Percentiles rank a stretch among this genome's conserved stretches.
phyloP scores from a whole-genome alignment of 2,329 filamentous ascomycete genomes.

The Neoascochyta sp. region DNA sequence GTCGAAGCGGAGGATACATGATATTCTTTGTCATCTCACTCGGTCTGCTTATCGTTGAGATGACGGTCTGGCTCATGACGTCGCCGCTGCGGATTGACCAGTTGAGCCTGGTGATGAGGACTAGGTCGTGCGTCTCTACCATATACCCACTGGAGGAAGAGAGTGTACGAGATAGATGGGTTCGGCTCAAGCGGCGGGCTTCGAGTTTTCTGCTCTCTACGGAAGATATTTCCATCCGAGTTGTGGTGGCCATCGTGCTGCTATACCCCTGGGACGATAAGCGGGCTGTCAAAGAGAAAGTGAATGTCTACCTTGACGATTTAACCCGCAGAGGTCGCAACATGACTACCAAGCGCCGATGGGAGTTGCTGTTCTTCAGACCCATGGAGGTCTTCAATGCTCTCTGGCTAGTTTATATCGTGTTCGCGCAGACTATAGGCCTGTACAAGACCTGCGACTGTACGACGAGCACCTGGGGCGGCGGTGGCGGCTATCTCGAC shows the following conservation, averaged over 20 bases:
- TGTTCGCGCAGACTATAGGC: slow-evolving; percentile 42
- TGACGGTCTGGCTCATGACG: slow-evolving; percentile 34
- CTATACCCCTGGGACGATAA: slow-evolving; percentile 7
- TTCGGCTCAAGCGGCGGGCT: slow-evolving; percentile 6
- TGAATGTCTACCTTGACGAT: slow-evolving; percentile 6
- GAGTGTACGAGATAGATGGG: too few relatives aligned
- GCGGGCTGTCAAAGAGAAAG: slow-evolving; percentile 1
- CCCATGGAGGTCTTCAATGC: slow-evolving; percentile 38
- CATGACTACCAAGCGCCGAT: slow-evolving; percentile 16
- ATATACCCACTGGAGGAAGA: too few relatives aligned
- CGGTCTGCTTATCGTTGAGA: slow-evolving; percentile 38
- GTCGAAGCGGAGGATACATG: slow-evolving; percentile 42
- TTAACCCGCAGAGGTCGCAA: slow-evolving; percentile 3
- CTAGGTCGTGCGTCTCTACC: too few relatives aligned
- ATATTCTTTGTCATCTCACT: slow-evolving; percentile 38
- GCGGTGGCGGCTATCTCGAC: slow-evolving; percentile 44
- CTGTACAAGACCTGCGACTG: slow-evolving; percentile 41
- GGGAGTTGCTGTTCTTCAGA: slow-evolving; percentile 27
- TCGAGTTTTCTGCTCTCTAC: slow-evolving; percentile 5
- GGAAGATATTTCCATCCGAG: slow-evolving; percentile 6
- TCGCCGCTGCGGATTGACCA: slow-evolving; percentile 17
- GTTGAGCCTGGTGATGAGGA: slow-evolving; percentile 8
- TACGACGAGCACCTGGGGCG: slow-evolving; percentile 38
- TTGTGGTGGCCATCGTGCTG: slow-evolving; percentile 5
- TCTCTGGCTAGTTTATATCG: slow-evolving; percentile 33